Percentiles rank a stretch among this genome's conserved stretches.
These are phyloP conservation scores for Alnus glutinosa DNA, from an alignment of 306 rosid species.

Conservation along the genomic window DNA sequence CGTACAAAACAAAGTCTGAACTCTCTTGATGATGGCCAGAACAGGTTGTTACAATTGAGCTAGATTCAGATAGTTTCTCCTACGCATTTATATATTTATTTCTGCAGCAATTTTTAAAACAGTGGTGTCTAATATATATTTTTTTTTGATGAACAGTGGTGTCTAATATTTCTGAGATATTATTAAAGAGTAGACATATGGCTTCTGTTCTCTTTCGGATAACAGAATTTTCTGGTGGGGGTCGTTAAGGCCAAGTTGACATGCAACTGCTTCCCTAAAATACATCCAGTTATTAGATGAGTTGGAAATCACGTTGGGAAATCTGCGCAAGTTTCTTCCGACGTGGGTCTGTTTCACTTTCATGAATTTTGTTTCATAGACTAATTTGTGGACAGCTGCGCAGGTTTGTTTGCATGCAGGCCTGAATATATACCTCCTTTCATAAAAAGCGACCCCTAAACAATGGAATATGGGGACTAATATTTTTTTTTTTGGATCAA, in stretches of 20 bases:
- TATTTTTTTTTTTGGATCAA: no score
- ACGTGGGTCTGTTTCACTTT: constrained; percentile 9
- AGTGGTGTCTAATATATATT: no score
- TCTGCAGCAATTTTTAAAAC: background rate
- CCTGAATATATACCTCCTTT: background rate
- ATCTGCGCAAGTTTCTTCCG: no score
- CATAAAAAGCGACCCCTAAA: background rate
- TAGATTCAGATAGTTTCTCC: background rate
- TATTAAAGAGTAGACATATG: background rate
- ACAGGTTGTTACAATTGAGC: background rate
- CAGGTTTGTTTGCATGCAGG: background rate
- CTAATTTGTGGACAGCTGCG: background rate
- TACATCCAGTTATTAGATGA: background rate
- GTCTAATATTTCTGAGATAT: no score
- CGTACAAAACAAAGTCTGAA: background rate
- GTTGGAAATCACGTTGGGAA: constrained; percentile 22
- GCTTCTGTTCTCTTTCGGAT: background rate
- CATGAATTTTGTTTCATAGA: background rate
- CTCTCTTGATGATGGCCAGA: background rate
- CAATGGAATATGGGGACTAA: no score
- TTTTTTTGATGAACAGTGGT: no score
- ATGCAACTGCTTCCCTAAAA: background rate
- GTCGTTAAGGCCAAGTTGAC: constrained; percentile 1
- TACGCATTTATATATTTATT: background rate
- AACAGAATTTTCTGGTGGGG: background rate